phyloP scores from a whole-genome alignment of 176 grass and related monocot species.

The Thalia dealbata region DNA sequence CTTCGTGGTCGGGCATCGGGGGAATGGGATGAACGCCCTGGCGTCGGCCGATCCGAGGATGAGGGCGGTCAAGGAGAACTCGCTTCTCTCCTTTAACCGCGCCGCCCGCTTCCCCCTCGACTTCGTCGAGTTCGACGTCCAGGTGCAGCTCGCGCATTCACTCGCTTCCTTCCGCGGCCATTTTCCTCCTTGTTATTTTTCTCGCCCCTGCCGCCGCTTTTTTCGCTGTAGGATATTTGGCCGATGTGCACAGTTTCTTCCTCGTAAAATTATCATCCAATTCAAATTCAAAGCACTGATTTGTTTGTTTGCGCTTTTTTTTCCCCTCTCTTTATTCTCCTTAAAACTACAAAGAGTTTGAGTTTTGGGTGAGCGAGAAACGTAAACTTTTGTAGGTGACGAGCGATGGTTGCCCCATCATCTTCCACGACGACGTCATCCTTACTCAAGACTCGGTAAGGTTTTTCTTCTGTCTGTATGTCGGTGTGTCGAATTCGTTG shows the following conservation, averaged over 20 bases:
- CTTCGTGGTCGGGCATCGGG: conserved; percentile 48
- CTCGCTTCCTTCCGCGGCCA: too few relatives aligned
- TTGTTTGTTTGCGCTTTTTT: too few relatives aligned
- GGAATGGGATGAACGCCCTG: conserved; percentile 54
- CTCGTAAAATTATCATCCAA: background rate
- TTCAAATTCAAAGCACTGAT: background rate
- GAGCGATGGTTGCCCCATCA: conserved; percentile 57
- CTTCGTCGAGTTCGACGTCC: conserved; percentile 68
- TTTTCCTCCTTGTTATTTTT: background rate
- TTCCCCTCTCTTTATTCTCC: background rate
- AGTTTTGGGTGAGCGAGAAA: background rate
- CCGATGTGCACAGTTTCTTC: too few relatives aligned
- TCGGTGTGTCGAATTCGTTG: background rate
- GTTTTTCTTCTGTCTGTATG: background rate
- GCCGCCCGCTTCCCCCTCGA: conserved; percentile 29
- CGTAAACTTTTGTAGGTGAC: conserved; percentile 64
- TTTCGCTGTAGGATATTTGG: too few relatives aligned
- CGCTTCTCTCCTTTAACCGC: conserved; percentile 49
- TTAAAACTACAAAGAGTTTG: background rate
- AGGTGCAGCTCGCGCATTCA: conserved; percentile 18
- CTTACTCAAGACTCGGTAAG: conserved; percentile 50
- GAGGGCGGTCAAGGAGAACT: conserved; percentile 41
- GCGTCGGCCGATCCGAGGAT: conserved; percentile 22
- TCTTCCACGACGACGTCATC: conserved; percentile 88
- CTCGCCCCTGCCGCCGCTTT: background rate